phyloP scores from a whole-genome alignment of 441 rosid genomes.

The Syzygium syzygioides region DNA sequence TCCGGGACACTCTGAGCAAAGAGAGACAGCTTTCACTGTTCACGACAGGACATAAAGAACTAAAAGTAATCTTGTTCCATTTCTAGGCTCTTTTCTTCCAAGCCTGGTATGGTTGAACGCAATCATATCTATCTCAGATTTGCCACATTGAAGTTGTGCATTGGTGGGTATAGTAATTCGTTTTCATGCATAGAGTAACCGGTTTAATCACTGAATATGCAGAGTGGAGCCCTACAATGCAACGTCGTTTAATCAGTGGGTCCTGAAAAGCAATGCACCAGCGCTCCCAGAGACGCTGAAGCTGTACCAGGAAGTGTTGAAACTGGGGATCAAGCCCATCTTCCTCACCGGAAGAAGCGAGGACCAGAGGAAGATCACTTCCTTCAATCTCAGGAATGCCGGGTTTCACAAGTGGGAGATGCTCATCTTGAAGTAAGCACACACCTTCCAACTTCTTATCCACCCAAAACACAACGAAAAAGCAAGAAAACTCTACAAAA shows the following conservation, averaged over 20 bases:
- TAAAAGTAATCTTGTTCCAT: not conserved
- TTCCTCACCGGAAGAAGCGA: conserved; percentile 1
- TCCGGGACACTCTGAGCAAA: not conserved
- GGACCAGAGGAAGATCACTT: not conserved
- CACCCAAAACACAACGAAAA: not conserved
- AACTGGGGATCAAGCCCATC: conserved; percentile 1
- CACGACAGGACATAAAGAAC: not conserved
- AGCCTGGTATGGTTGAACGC: not conserved
- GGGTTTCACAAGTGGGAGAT: not conserved
- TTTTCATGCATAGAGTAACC: not conserved
- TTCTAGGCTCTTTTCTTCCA: not conserved
- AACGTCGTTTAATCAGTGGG: not conserved
- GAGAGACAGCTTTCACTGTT: not conserved
- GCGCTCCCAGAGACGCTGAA: conserved; percentile 6
- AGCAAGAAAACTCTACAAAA: not conserved
- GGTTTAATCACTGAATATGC: not conserved
- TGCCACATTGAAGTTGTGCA: not conserved
- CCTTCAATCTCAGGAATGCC: not conserved
- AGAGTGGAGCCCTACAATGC: conserved; percentile 4
- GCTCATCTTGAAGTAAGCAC: conserved; percentile 4
- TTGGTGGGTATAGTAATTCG: not conserved
- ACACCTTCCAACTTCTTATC: not conserved
- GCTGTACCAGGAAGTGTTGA: not conserved
- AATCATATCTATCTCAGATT: not conserved
- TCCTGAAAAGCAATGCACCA: not conserved